phyloP scores from a whole-genome alignment of 2,329 filamentous ascomycete species.

The Daldinia sp. region DNA sequence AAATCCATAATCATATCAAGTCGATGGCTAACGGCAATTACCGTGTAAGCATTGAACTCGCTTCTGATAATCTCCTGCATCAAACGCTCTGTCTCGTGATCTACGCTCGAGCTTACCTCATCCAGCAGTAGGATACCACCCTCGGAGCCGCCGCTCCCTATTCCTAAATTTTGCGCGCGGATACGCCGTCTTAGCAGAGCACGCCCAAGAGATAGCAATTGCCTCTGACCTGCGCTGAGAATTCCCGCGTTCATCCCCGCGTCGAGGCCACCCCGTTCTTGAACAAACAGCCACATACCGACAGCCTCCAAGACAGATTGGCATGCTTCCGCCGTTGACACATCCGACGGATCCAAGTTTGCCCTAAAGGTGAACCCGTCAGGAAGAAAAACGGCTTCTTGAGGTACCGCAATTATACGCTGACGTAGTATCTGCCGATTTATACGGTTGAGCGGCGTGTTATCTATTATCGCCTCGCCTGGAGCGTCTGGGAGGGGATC shows the following conservation, averaged over 20 bases:
- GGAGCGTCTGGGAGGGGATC: background rate
- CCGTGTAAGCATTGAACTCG: background rate
- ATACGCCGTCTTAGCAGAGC: background rate
- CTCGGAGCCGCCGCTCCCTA: background rate
- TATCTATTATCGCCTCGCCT: background rate
- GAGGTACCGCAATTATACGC: background rate
- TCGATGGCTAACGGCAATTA: background rate
- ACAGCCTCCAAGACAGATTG: background rate
- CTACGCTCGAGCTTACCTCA: slow-evolving; percentile 1
- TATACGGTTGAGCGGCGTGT: background rate
- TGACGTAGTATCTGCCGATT: background rate
- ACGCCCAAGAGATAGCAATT: background rate
- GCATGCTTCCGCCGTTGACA: background rate
- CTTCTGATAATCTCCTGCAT: background rate
- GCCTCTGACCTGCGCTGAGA: background rate
- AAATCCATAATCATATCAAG: slow-evolving; percentile 2
- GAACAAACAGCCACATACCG: background rate
- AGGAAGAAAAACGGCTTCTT: background rate
- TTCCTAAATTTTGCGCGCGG: background rate
- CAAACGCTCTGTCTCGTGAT: background rate
- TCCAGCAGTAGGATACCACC: background rate
- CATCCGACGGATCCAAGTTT: background rate
- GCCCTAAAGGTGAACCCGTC: background rate
- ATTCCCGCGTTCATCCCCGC: background rate
- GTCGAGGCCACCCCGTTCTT: background rate